Conservation (phyloP, 2,329 filamentous ascomycete species). For the Aspergillus fumigatiaffinis region DNA sequence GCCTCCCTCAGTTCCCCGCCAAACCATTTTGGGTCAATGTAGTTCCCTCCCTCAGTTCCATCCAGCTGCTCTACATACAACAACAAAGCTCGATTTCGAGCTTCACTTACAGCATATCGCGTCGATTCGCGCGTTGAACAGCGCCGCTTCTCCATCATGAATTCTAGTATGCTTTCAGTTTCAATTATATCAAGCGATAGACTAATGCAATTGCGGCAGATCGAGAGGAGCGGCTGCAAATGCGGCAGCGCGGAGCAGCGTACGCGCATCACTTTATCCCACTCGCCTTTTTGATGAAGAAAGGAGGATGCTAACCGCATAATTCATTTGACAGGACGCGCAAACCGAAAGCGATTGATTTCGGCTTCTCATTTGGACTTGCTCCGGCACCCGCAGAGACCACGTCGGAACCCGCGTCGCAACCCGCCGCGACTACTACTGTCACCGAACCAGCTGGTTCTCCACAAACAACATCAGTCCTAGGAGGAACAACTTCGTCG, state of each 20-base stretch:
- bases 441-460: conserved; percentile 16
- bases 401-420: conserved; percentile 21
- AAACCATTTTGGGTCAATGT: conserved; percentile 18
- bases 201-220: conserved; percentile 28
- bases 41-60: conserved; percentile 5
- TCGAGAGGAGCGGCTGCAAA: conserved; percentile 52
- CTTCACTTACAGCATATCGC: conserved; percentile 14
- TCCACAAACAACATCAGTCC: conserved; percentile 13
- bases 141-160: conserved; percentile 34
- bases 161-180: conserved; percentile 31
- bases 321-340: conserved; percentile 38
- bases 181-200: conserved; percentile 1
- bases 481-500: conserved; percentile 7
- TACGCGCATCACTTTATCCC: conserved; percentile 34
- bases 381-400: conserved; percentile 15
- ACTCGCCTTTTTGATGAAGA: conserved; percentile 18
- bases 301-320: conserved; percentile 19
- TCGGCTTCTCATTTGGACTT: conserved; percentile 48
- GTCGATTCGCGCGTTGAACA: conserved; percentile 22
- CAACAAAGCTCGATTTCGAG: not conserved
- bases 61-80: not conserved
- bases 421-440: conserved; percentile 17
- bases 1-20: conserved; percentile 12
- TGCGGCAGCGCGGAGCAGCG: conserved; percentile 57
- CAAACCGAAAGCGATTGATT: conserved; percentile 46